Base-by-base conservation (phyloP, 2,329 filamentous ascomycete species). In the Penicillium sp. region DNA sequence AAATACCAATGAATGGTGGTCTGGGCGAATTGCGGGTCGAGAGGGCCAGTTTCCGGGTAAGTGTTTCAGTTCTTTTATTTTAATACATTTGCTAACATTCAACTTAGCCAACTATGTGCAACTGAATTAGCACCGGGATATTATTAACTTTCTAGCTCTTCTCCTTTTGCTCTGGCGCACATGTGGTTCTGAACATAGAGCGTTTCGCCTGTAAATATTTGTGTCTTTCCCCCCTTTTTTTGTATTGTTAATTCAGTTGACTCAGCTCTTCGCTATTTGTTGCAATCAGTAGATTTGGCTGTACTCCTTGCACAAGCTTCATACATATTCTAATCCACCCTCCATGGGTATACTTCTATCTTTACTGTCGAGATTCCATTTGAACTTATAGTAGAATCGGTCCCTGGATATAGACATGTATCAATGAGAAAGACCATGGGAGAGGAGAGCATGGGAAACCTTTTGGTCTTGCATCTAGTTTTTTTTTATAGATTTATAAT, bases 1-100 rank as follows among this genome's bases (percentile, higher is more conserved):
- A 61, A 97, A 96, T 68, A 87, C 91, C 50, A 97, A 99, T 66
- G 94, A 99, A 75, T 99, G 94, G 94, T 99, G 94, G 94, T 87
- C 83, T 9, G 94, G 94, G 38, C 90, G 86, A 71, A 72, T 96
- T 53, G 82, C 88, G 58, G 91, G 89, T 48, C 88, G 88, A 76
- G 81, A 90, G 70, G 94, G 94, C 27, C 93, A 97, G 71, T 99
- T 99, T 74, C 94, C 94, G 77, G 94, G 94, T 96, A 81, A 72
- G 85, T 75, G 53, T 54, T 55, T 31, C 19, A 33, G 34, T 58
- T 16, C 15, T 29, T 29, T 23, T 40, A 13, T 11, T 19, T 6
- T 16, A 16, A 31, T 44, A 7, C 23, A 36, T 9, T 9, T 29
- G 27, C n/a, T 27, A n/a, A 27, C 47, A 23, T 46, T 10, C 11